phyloP scores from a whole-genome alignment of 192 early-diverging fungal genomes.

The Umbelopsis isabellina region DNA sequence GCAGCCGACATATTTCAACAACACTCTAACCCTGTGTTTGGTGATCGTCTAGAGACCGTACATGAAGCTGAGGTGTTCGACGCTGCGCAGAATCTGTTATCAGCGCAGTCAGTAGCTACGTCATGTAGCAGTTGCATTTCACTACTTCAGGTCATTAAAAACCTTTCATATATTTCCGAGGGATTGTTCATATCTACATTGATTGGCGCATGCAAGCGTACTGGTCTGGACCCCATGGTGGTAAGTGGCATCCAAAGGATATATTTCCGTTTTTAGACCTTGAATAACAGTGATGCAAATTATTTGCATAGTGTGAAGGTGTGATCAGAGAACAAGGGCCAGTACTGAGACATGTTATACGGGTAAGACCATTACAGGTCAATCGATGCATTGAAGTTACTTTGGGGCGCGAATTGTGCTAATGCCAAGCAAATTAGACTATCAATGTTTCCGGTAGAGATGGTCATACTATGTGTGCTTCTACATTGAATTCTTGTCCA shows the following conservation, averaged over 20 bases:
- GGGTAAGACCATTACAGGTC: slow-evolving; percentile 31
- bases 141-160: slow-evolving; percentile 44
- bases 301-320: slow-evolving; percentile 46
- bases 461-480: slow-evolving; percentile 50
- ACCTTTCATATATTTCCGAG: slow-evolving; percentile 47
- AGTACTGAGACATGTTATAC: slow-evolving; percentile 41
- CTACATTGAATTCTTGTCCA: slow-evolving; percentile 47
- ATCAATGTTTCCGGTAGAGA: slow-evolving; percentile 42
- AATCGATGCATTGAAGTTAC: not conserved
- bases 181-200: slow-evolving; percentile 42
- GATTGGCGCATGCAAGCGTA: not conserved
- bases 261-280: not conserved
- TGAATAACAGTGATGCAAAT: not conserved
- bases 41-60: not conserved
- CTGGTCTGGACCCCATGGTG: not conserved
- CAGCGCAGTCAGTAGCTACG: slow-evolving; percentile 22
- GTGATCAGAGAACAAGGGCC: slow-evolving; percentile 53
- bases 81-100: slow-evolving; percentile 18
- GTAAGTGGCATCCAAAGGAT: not conserved
- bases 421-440: slow-evolving; percentile 14
- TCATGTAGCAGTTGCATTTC: slow-evolving; percentile 52
- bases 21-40: not conserved
- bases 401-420: not conserved
- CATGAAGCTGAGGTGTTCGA: slow-evolving; percentile 9
- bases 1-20: not conserved